A percentile compares a stretch with the other conserved stretches of the same genome.
Evolutionary conservation across 257 asterid species (phyloP).

Genomic region (Capsicum pubescens): DNA sequence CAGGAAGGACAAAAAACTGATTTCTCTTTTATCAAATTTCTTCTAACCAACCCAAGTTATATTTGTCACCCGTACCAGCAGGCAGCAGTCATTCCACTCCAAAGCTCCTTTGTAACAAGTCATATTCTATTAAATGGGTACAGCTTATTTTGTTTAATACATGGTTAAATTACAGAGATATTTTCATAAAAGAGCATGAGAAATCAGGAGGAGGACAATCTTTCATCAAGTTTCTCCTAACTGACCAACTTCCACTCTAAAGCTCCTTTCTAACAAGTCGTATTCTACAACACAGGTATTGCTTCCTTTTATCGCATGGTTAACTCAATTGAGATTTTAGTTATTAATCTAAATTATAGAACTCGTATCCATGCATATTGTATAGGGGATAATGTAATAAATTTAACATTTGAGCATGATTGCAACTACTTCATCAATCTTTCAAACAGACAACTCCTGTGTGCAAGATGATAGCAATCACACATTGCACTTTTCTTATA

Average conservation of each 20-base stretch:
- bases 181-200: background rate
- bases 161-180: background rate
- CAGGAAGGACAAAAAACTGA: background rate
- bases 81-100: background rate
- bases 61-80: background rate
- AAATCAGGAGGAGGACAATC: constrained; percentile 6
- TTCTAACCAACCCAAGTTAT: constrained; percentile 10
- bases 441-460: background rate
- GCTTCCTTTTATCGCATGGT: constrained; percentile 9
- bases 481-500: constrained; percentile 15
- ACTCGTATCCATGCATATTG: background rate
- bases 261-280: background rate
- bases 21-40: constrained; percentile 21
- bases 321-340: constrained; percentile 5
- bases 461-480: constrained; percentile 23
- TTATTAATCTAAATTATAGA: background rate
- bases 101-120: background rate
- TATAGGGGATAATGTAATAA: background rate
- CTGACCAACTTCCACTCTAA: constrained; percentile 1
- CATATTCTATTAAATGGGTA: background rate
- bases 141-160: background rate
- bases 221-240: background rate
- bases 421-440: background rate
- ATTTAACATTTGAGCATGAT: constrained; percentile 7
- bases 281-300: background rate